Percentiles rank a stretch among this genome's conserved stretches.
Conservation (phyloP, 345 rosid species). For the Trapa incisa region DNA sequence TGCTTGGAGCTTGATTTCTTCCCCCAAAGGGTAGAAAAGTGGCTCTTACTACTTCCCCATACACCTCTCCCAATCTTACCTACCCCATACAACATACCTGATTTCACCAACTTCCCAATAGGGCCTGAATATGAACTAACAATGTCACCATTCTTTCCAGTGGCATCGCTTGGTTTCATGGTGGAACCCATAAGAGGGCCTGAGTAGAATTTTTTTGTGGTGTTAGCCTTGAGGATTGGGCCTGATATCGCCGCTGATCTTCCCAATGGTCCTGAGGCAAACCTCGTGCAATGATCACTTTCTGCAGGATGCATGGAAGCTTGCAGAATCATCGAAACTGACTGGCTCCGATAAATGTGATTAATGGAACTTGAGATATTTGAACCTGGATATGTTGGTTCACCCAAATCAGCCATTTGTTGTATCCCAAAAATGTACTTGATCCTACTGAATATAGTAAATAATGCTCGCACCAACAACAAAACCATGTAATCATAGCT, state of each 20-base stretch:
- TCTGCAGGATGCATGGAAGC: constrained; percentile 45
- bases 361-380: constrained; percentile 32
- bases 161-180: constrained; percentile 29
- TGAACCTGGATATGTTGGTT: constrained; percentile 13
- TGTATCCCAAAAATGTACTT: constrained; percentile 54
- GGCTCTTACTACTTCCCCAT: constrained; percentile 37
- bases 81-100: constrained; percentile 44
- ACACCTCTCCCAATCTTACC: constrained; percentile 38
- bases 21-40: constrained; percentile 21
- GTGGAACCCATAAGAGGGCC: constrained; percentile 59
- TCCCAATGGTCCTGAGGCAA: constrained; percentile 73
- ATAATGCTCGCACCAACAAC: constrained; percentile 63
- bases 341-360: constrained; percentile 46
- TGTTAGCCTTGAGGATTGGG: constrained; percentile 28
- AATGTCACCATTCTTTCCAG: constrained; percentile 35
- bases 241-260: constrained; percentile 36
- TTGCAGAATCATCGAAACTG: constrained; percentile 55
- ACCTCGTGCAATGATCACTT: constrained; percentile 35
- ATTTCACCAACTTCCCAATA: constrained; percentile 39
- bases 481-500: constrained; percentile 60
- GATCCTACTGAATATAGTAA: constrained; percentile 60
- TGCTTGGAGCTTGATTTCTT: constrained; percentile 38
- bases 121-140: constrained; percentile 57
- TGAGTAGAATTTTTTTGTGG: constrained; percentile 48
- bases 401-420: constrained; percentile 22